Base-by-base conservation (phyloP, 2,329 filamentous ascomycete genomes). In the Zymoseptoria passerinii region DNA sequence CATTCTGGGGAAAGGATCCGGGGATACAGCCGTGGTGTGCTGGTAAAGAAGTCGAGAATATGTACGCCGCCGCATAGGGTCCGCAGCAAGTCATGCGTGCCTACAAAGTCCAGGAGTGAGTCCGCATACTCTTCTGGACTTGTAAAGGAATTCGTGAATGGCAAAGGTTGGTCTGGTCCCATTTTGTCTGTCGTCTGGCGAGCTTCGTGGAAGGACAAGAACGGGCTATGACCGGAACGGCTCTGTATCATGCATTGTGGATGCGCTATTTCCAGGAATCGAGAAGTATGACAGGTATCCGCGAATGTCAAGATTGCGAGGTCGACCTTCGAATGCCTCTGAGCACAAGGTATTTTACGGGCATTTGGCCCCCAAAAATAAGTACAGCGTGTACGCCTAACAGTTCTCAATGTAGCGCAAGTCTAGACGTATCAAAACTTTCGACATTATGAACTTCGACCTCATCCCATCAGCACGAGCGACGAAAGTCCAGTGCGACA, bases 61-160 rank as follows among this genome's bases (percentile, higher is more conserved):
- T 99, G 94, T 0, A 97, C 89, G n/a, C 92, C 92, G 56, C 94
- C 94, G 70, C 91, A 96, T n/a, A 99, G 80, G 27, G 89, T 90
- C 64, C 90, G 88, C 66, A 96, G 91, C 1, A 90, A 79, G 56
- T 86, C 82, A 51, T 88, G 89, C 1, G 84, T 85, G 5, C 85
- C 85, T 1, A 86, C 83, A 68, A 97, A 96, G 19, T 83, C 72
- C 27, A 97, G 79, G 10, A 97, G 82, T 18, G 85, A 85, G 27
- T 89, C 80, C 53, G 96, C 82, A 72, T 96, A 99, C 55, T 85
- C 81, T 52, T 96, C 89, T 5, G 84, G 76, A 50, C 83, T 83
- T 44, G 77, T 71, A 78, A 92, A 96, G 18, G 58, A 59, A 67
- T 84, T 79, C 35, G 83, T 79, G 68, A 89, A 83, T 1, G 92